phyloP scores from a whole-genome alignment of 352 stramenopile species.

The Sclerospora graminicola region DNA sequence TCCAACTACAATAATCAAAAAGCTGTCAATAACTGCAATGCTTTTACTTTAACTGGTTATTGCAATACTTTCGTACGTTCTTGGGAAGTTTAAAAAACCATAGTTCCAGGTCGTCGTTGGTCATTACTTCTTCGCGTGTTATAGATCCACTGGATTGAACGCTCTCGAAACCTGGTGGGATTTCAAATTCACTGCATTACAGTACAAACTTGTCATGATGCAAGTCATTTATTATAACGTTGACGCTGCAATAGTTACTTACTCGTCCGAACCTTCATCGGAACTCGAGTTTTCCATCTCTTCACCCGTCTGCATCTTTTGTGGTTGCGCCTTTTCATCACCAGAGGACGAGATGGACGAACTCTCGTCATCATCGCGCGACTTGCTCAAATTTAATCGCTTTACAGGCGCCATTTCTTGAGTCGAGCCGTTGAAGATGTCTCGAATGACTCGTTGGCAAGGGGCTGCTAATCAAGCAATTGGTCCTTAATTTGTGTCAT shows the following conservation, averaged over 20 bases:
- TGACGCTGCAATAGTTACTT: conserved; percentile 10
- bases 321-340: conserved; percentile 22
- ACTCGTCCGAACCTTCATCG: conserved; percentile 49
- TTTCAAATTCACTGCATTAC: conserved; percentile 70
- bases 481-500: no score
- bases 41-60: not conserved
- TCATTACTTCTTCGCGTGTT: conserved; percentile 49
- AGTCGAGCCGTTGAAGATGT: not conserved
- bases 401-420: conserved; percentile 38
- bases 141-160: conserved; percentile 48
- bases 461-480: no score
- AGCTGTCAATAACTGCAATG: conserved; percentile 3
- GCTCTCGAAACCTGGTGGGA: conserved; percentile 55
- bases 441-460: no score
- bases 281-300: conserved; percentile 27
- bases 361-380: conserved; percentile 22
- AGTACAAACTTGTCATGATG: no score
- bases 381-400: conserved; percentile 54
- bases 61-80: conserved; percentile 32
- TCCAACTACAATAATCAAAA: conserved; percentile 34
- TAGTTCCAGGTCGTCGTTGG: conserved; percentile 71
- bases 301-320: conserved; percentile 7
- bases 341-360: conserved; percentile 28
- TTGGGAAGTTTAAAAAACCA: conserved; percentile 83
- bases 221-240: no score